Percentiles rank a stretch among this genome's conserved stretches.
Conservation (phyloP, 495 filamentous ascomycete species). For the Aspergillus sparsus region DNA sequence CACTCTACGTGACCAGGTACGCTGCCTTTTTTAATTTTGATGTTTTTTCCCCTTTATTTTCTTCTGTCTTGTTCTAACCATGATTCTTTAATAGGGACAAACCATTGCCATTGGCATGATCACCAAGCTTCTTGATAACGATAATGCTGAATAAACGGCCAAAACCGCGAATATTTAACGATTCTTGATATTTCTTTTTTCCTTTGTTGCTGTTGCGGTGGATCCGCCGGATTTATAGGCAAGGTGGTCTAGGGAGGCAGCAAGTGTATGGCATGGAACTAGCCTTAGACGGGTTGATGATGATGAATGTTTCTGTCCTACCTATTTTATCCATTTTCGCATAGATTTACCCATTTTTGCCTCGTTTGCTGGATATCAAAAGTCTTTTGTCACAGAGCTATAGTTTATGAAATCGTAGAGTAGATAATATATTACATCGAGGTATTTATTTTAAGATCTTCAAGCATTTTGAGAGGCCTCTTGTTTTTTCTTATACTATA, state of each 20-base stretch:
- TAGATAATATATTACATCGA: slow-evolving; percentile 9
- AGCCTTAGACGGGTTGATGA: slow-evolving; percentile 35
- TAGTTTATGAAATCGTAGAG: slow-evolving; percentile 8
- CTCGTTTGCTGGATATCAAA: slow-evolving; percentile 29
- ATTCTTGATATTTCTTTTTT: slow-evolving; percentile 4
- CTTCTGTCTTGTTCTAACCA: slow-evolving; percentile 13
- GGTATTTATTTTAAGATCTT: slow-evolving; percentile 12
- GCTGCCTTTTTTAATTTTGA: slow-evolving; percentile 15
- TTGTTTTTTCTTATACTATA: too few species aligned
- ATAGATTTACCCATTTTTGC: slow-evolving; percentile 29
- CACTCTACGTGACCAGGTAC: slow-evolving; percentile 90
- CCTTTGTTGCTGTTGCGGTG: background rate
- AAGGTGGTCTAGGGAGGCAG: slow-evolving; percentile 29
- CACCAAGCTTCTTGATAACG: slow-evolving; percentile 69
- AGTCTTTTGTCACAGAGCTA: slow-evolving; percentile 13
- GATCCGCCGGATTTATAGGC: slow-evolving; percentile 14
- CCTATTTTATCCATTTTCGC: slow-evolving; percentile 20
- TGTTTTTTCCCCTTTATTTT: background rate
- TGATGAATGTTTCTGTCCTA: slow-evolving; percentile 36
- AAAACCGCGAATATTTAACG: slow-evolving; percentile 17
- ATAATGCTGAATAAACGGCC: slow-evolving; percentile 21
- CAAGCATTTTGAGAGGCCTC: too few species aligned
- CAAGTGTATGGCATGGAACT: slow-evolving; percentile 29
- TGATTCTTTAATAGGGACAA: slow-evolving; percentile 64
- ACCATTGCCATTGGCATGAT: slow-evolving; percentile 97